Evolutionary conservation across 495 filamentous ascomycete genomes (phyloP), one percentile per base, ranked within the genome.

Genomic region (Neurospora sp.): DNA sequence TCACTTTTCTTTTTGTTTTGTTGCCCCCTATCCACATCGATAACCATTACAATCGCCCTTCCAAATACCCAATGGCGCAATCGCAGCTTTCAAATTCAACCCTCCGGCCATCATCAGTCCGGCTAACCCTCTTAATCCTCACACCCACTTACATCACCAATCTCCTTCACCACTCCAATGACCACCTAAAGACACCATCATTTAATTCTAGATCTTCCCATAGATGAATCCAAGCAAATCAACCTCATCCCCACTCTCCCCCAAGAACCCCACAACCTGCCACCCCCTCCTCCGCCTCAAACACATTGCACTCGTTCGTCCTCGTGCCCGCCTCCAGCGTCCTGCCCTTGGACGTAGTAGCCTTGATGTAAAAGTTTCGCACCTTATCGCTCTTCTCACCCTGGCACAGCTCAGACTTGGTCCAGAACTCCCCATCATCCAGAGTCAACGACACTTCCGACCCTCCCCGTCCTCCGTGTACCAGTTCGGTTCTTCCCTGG

Each of bases 151-250:
- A 5, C 69, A 44, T 39, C 35, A 39, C 69, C 74, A 60, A 71
- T 54, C 71, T 39, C 23, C 60, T 44, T 38, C 14, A 49, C 9
- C 35, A 27, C 70, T 6, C 31, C 44, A 70, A 31, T 66, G 54
- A 84, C 75, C 78, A 78, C 44, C 18, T 18, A 20, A 18, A 44
- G 35, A 16, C n/a, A 60, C 11, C 35, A 12, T 73, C 14, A 12
- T 39, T 69, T n/a, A n/a, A n/a, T n/a, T n/a, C n/a, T 72, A 84
- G 73, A 79, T 79, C 46, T 79, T 82, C 38, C 79, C 83, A 77
- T 83, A 91, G 46, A 90, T 80, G 77, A 91, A 87, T 8, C 83
- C 89, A 46, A 91, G 74, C 77, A 86, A 84, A 79, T 91, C 89
- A 66, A 92, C 75, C 80, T 90, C 88, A 74, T 88, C 85, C 2